Evolutionary conservation across 2,329 filamentous ascomycete species (phyloP), one percentile per base, ranked within the genome.

Genomic region (Calonectria fujianensis): DNA sequence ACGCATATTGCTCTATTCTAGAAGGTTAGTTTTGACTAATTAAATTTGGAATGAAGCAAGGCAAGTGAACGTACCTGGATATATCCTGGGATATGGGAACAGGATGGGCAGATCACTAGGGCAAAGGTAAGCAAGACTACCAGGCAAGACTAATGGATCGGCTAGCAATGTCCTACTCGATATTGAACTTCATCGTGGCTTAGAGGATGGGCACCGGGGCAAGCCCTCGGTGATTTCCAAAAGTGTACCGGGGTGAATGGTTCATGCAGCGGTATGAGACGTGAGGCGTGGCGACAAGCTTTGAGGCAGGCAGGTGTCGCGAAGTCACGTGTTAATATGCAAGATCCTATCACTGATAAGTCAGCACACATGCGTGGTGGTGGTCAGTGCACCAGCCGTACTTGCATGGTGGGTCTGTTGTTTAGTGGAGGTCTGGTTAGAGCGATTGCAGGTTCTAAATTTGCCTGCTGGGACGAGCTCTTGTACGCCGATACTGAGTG

Each of bases 81-180:
- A 91, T 80, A 91, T 91, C 80, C 88, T 87, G 41, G 90, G 90
- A 70, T 91, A 91, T 27, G 90, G 90, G 78, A 91, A 91, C 78
- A 91, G 86, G 67, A 91, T 86, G 59, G 89, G 89, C 29, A 91
- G 83, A 72, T 91, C 89, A 81, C 90, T 91, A 70, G 8, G n/a
- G 32, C 41, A n/a, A 64, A 39, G 51, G 57, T 83, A 57, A 83
- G 79, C 51, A 37, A 27, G 31, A 16, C 70, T 65, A 45, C 20
- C 57, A 67, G n/a, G 37, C 24, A 63, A 41, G 37, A 39, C 16
- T 41, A 41, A 27, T 24, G 29, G 35, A 20, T 29, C 5, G 24
- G 11, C 7, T 7, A 35, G 52, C 4, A 20, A 13, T 8, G 10
- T 45, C 84, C 59, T 84, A 89, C 88, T 89, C 88, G 63, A 90